A percentile compares a stretch with the other conserved stretches of the same genome.
These are phyloP conservation scores for Luvunga scandens DNA, from an alignment of 345 rosid genomes.

Conservation along the genomic window DNA sequence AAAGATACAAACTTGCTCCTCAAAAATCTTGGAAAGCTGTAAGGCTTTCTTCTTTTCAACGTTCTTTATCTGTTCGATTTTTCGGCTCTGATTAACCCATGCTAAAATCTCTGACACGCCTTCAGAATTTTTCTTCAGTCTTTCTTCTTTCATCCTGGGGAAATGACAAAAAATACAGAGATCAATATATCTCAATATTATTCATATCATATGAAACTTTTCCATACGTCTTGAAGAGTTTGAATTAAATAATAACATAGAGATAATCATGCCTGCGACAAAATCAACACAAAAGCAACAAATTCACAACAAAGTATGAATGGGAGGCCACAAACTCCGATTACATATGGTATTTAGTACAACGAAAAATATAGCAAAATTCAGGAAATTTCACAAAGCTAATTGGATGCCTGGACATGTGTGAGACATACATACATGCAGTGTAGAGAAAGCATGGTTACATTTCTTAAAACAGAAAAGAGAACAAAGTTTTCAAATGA, in stretches of 20 bases:
- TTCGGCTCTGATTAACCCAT: slow-evolving; percentile 79
- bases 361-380: not conserved
- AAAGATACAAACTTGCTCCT: slow-evolving; percentile 69
- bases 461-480: not conserved
- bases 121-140: slow-evolving; percentile 60
- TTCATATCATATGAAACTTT: not conserved
- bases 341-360: not conserved
- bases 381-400: not conserved
- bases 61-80: slow-evolving; percentile 68
- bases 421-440: not conserved
- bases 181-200: not conserved
- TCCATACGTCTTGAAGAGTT: not conserved
- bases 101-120: slow-evolving; percentile 60
- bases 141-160: slow-evolving; percentile 81
- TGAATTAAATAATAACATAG: not conserved
- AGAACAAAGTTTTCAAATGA: not conserved
- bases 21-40: slow-evolving; percentile 75
- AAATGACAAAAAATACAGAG: not conserved
- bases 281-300: not conserved
- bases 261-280: not conserved
- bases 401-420: not conserved
- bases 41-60: slow-evolving; percentile 75
- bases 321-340: not conserved
- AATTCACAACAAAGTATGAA: not conserved
- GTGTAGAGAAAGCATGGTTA: not conserved